Evolutionary conservation across 139 green algal genomes (phyloP).

Genomic region (Chlamydomonas urium): DNA sequence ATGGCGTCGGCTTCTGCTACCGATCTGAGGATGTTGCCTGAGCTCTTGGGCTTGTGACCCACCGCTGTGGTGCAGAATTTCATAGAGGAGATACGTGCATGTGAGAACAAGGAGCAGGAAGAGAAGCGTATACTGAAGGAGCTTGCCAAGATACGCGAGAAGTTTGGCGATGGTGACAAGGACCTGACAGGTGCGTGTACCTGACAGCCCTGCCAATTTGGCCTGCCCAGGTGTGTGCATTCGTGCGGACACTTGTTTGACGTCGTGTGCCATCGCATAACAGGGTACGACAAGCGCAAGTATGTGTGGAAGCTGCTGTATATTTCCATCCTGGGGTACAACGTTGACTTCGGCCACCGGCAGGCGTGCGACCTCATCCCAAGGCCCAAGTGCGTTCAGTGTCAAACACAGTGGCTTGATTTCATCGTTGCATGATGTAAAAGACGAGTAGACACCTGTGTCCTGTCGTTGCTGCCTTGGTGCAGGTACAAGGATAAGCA

Average conservation of each 20-base stretch:
- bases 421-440: slow-evolving; percentile 2
- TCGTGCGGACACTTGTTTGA: not conserved
- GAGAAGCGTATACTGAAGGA: slow-evolving; percentile 91
- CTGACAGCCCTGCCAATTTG: no score
- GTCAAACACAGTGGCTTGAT: not conserved
- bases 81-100: slow-evolving; percentile 89
- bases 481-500: slow-evolving; percentile 96
- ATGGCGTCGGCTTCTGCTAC: no score
- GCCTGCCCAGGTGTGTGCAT: not conserved
- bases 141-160: slow-evolving; percentile 95
- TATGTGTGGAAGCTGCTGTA: slow-evolving; percentile 99
- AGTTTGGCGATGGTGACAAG: slow-evolving; percentile 83
- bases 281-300: slow-evolving; percentile 95
- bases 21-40: no score
- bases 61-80: no score
- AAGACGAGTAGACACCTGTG: no score
- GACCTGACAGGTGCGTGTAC: slow-evolving; percentile 36
- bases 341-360: slow-evolving; percentile 98
- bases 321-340: slow-evolving; percentile 98
- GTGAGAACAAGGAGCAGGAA: slow-evolving; percentile 89
- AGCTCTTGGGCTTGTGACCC: no score
- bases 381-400: slow-evolving; percentile 72
- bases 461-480: no score
- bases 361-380: slow-evolving; percentile 94
- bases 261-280: not conserved